A percentile compares a stretch with the other conserved stretches of the same genome.
Evolutionary conservation across 306 rosid species (phyloP).

Genomic region (Quercus engelmannii): DNA sequence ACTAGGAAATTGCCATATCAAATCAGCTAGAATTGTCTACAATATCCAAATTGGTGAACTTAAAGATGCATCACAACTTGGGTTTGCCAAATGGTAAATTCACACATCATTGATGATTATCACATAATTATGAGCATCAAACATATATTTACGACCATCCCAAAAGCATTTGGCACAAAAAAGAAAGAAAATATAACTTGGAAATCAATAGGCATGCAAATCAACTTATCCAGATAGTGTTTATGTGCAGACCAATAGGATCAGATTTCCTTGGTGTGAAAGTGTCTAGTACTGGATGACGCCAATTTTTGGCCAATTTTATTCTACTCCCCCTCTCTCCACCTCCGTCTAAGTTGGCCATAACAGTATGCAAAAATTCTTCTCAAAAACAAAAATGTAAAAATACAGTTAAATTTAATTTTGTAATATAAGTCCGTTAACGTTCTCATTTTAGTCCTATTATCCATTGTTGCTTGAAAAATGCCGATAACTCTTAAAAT

Average conservation of each 20-base stretch:
- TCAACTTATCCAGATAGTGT: conserved; percentile 26
- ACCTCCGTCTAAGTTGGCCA: no score
- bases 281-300: conserved; percentile 61
- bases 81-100: conserved; percentile 59
- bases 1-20: conserved; percentile 58
- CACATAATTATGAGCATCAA: conserved; percentile 10
- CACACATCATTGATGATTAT: conserved; percentile 16
- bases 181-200: conserved; percentile 25
- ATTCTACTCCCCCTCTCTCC: no score
- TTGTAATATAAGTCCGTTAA: no score
- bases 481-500: no score
- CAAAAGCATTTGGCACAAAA: background rate
- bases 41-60: conserved; percentile 60
- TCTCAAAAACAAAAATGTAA: no score
- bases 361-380: no score
- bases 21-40: conserved; percentile 55
- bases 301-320: no score
- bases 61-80: conserved; percentile 32
- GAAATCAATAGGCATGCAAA: conserved; percentile 32
- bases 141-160: no score
- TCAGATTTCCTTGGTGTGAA: conserved; percentile 34
- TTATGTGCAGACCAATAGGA: conserved; percentile 23
- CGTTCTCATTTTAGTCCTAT: no score
- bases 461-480: no score
- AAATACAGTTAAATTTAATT: no score